These are phyloP conservation scores for Taxawa tesnikishii DNA, from an alignment of 2,329 filamentous ascomycete species.

Conservation along the genomic window DNA sequence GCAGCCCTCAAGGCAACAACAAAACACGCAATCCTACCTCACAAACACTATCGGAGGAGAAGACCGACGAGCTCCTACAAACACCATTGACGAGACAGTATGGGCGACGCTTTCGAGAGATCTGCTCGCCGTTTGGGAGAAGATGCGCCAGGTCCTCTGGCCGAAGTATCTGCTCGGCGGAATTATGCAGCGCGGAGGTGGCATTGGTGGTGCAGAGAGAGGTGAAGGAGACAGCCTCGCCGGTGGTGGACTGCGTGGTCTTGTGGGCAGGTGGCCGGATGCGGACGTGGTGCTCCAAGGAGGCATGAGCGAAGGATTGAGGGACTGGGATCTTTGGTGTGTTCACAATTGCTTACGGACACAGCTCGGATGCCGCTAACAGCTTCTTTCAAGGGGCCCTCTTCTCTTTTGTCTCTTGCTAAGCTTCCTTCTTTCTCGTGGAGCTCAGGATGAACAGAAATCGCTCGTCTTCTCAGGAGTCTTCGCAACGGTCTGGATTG, in stretches of 20 bases:
- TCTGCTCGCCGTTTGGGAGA: slow-evolving; percentile 86
- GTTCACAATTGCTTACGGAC: slow-evolving; percentile 12
- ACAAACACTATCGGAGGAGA: slow-evolving; percentile 86
- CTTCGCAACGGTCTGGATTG: slow-evolving; percentile 94
- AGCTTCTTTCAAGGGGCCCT: too few species aligned
- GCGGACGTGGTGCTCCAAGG: slow-evolving; percentile 53
- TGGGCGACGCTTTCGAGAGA: slow-evolving; percentile 96
- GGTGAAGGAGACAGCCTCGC: slow-evolving; percentile 33
- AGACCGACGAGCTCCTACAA: slow-evolving; percentile 76
- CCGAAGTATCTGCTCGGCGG: slow-evolving; percentile 81
- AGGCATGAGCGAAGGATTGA: slow-evolving; percentile 74
- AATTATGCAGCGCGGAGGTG: slow-evolving; percentile 46
- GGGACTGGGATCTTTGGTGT: slow-evolving; percentile 93
- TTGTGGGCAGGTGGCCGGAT: slow-evolving; percentile 55
- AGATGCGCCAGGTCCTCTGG: slow-evolving; percentile 94
- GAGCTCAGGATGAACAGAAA: slow-evolving; percentile 66
- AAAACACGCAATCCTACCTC: slow-evolving; percentile 63
- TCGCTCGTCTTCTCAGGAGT: slow-evolving; percentile 89
- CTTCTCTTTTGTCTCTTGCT: slow-evolving; percentile 86
- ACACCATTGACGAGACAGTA: slow-evolving; percentile 93
- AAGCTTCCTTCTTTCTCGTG: slow-evolving; percentile 75
- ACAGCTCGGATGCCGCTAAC: too few species aligned
- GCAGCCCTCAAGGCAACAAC: slow-evolving; percentile 38
- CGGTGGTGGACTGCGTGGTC: slow-evolving; percentile 35
- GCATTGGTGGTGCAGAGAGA: slow-evolving; percentile 44